A percentile compares a stretch with the other conserved stretches of the same genome.
Evolutionary conservation across 2,329 filamentous ascomycete genomes (phyloP).

Genomic region (Alternaria postmessia): DNA sequence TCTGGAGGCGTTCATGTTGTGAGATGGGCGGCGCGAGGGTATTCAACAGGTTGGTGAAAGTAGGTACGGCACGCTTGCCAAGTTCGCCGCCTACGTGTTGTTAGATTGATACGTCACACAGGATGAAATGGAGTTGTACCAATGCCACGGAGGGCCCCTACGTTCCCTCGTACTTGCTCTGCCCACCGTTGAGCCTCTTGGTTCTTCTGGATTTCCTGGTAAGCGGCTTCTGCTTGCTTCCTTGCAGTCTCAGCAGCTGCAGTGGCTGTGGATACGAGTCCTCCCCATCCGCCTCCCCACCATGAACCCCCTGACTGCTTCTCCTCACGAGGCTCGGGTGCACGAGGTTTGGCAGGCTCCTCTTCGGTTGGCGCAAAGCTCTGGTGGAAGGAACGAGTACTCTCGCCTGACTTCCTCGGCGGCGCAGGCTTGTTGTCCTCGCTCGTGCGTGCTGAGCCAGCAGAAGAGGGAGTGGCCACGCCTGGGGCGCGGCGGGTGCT

Average conservation of each 20-base stretch:
- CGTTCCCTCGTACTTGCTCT: conserved; percentile 90
- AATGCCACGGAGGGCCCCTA: conserved; percentile 76
- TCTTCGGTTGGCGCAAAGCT: conserved; percentile 71
- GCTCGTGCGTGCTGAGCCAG: conserved; percentile 52
- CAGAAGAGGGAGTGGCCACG: conserved; percentile 50
- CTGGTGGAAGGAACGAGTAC: conserved; percentile 73
- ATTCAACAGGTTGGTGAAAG: conserved; percentile 93
- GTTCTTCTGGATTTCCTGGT: conserved; percentile 94
- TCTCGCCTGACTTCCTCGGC: conserved; percentile 79
- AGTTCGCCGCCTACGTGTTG: conserved; percentile 74
- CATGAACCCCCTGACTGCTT: conserved; percentile 55
- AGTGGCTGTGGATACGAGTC: conserved; percentile 80
- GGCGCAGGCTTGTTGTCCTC: conserved; percentile 71
- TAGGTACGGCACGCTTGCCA: conserved; percentile 78
- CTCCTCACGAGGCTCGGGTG: conserved; percentile 61
- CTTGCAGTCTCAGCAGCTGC: conserved; percentile 83
- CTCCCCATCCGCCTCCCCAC: conserved; percentile 79
- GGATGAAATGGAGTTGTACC: conserved; percentile 61
- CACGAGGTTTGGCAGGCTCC: conserved; percentile 48
- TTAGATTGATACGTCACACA: conserved; percentile 18
- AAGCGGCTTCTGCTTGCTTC: conserved; percentile 90
- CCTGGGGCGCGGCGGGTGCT: conserved; percentile 48
- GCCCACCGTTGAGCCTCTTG: conserved; percentile 97
- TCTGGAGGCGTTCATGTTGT: conserved; percentile 94
- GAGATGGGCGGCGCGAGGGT: conserved; percentile 96